Evolutionary conservation across 2,329 filamentous ascomycete species (phyloP), one percentile per base, ranked within the genome.

Genomic region (Arachnopeziza araneosa): DNA sequence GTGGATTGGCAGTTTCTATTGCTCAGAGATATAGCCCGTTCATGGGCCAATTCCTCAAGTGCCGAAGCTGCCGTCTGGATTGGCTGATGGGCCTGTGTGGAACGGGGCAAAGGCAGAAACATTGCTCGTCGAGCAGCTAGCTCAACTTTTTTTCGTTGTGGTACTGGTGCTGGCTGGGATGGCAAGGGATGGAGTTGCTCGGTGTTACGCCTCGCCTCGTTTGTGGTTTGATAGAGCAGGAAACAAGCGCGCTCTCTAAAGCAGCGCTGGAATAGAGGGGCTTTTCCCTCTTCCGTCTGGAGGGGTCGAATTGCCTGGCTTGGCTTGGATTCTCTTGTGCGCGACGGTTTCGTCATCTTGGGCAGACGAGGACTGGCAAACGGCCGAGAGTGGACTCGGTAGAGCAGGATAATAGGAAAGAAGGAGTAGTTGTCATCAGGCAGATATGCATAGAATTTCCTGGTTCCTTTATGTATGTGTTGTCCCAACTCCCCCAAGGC

Each of bases 1-100:
- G 60, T 61, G 65, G 69, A 72, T 71, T 72, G 69, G 71, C 55
- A 63, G 61, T 68, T 68, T 67, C 61, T 60, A 69, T 71, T 72
- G 70, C 67, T 69, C 69, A 71, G 65, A 70, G 69, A 70, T 70
- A 70, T 19, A 14, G 36, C 12, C 17, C 36, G 36, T 44, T 30
- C 36, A 44, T 44, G 36, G 36, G 36, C 36, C 36, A 44, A 44
- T 44, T 44, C 36, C 36, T 32, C 12, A 44, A 14, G 36, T 44
- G 36, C 36, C 36, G 17, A 14, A 14, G 36, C 36, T 30, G 6
- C 36, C 36, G 36, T 19, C 36, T 14, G 36, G 36, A 44, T 44
- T 44, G 36, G 36, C 36, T 19, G 17, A 19, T 19, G 12, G 36
- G 17, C 36, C 12, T 44, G 36, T 5, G 26, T 30, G 26, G 26